These are phyloP conservation scores for Saksenaea oblongispora DNA, from an alignment of 371 early-diverging fungal genomes.

Conservation along the genomic window DNA sequence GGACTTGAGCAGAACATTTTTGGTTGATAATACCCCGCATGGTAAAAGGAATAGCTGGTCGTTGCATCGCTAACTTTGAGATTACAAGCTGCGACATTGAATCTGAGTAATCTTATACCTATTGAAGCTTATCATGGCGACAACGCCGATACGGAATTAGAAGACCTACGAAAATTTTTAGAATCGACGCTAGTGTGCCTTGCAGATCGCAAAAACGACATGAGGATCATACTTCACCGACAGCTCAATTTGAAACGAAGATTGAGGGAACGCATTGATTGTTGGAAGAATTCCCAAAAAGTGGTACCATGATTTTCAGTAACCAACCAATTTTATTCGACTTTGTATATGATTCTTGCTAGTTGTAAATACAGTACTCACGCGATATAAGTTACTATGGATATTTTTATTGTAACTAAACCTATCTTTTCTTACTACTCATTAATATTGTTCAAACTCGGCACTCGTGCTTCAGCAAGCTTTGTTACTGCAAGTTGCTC, in stretches of 20 bases:
- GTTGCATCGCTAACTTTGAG: background rate
- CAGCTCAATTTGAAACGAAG: slow-evolving; percentile 45
- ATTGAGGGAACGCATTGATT: slow-evolving; percentile 36
- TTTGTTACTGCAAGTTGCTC: too few relatives aligned
- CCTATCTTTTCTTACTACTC: too few relatives aligned
- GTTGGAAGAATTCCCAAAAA: slow-evolving; percentile 35
- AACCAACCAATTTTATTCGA: background rate
- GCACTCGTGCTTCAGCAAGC: too few relatives aligned
- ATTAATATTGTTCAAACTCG: too few relatives aligned
- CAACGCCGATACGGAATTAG: slow-evolving; percentile 35
- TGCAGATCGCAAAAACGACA: slow-evolving; percentile 37
- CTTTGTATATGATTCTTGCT: background rate
- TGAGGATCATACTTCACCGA: slow-evolving; percentile 42
- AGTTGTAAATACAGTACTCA: background rate
- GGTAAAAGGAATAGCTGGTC: slow-evolving; percentile 14
- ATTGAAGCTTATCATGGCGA: slow-evolving; percentile 46
- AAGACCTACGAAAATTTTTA: slow-evolving; percentile 36
- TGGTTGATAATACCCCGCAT: slow-evolving; percentile 50
- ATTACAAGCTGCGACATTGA: slow-evolving; percentile 42
- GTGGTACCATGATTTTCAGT: background rate
- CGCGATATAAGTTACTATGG: too few relatives aligned
- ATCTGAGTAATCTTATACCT: slow-evolving; percentile 48
- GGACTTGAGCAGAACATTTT: slow-evolving; percentile 44
- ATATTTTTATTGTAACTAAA: too few relatives aligned
- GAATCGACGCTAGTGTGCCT: slow-evolving; percentile 35